Percentiles rank a stretch among this genome's conserved stretches.
These are phyloP conservation scores for Fomitopsis pulvina DNA, from an alignment of 768 basidiomycete genomes.

Conservation along the genomic window DNA sequence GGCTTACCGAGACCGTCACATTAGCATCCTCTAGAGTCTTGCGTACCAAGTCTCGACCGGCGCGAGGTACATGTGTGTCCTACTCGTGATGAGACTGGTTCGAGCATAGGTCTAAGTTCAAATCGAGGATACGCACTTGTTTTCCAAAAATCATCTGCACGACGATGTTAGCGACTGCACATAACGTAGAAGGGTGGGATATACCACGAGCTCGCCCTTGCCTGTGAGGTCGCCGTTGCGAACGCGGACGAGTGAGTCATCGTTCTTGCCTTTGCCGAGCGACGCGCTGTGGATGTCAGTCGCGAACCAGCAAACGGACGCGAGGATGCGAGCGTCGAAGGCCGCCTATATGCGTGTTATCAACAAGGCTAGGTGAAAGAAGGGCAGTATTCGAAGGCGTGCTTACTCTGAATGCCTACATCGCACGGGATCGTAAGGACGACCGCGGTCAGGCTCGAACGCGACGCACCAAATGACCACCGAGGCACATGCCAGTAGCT, in stretches of 20 bases:
- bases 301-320: constrained; percentile 91
- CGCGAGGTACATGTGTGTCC: constrained; percentile 92
- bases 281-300: constrained; percentile 89
- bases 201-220: constrained; percentile 80
- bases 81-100: constrained; percentile 18
- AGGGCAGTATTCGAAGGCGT: neutral
- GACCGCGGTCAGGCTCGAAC: neutral
- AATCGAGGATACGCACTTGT: constrained; percentile 44
- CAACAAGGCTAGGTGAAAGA: too few relatives aligned
- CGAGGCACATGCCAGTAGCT: constrained; percentile 90
- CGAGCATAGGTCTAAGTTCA: neutral
- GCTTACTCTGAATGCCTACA: constrained; percentile 44
- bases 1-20: constrained; percentile 60
- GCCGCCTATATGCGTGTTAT: constrained; percentile 66
- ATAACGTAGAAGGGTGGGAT: constrained; percentile 18
- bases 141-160: constrained; percentile 91
- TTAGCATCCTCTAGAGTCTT: constrained; percentile 76
- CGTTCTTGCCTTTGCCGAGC: constrained; percentile 77
- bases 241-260: constrained; percentile 74
- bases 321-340: constrained; percentile 76
- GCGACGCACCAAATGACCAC: constrained; percentile 68
- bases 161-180: neutral
- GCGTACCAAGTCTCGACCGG: constrained; percentile 81
- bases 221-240: constrained; percentile 66
- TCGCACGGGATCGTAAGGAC: neutral